Base-by-base conservation (phyloP, 306 rosid species). In the Gastrolobium bilobum region DNA sequence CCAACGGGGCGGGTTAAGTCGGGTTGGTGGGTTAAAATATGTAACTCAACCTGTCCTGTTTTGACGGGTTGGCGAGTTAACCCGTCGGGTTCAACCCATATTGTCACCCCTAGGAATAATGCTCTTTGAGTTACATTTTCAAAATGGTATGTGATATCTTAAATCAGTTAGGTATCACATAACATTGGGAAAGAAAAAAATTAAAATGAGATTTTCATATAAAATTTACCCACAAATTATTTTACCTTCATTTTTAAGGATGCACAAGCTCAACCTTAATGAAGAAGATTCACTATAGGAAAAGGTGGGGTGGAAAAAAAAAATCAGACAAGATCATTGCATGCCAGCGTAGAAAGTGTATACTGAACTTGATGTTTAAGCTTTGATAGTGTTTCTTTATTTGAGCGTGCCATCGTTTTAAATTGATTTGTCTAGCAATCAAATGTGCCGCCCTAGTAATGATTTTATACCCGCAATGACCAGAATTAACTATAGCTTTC, bases 261-360 rank as follows among this genome's bases (percentile, higher is more conserved):
- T 56, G 11, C 69, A 57, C 4, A 46, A 57, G 30, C 37, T n/a
- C 5, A 62, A 15, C 3, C 39, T 57, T 84, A 38, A 50, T 11
- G 69, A 6, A 81, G 62, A 65, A 76, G 83, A 42, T 64, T 76
- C 14, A 69, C 7, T 6, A 44, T 53, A 4, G 34, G 47, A 59
- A 67, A 38, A 33, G 71, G 62, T 30, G 4, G 7, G 71, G 62
- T 30, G 4, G 7, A 14, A 1, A 20, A 9, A 10, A 67, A 52
- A 37, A 29, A 46, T 4, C 3, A 54, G 80, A 84, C 83, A 81
- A 48, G 11, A 81, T 84, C 68, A 76, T 77, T 76, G 77, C 83
- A 71, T 57, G 77, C 71, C 85, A 76, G 83, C 83, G 10, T 64
- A 39, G 51, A 80, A 71, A 80, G 80, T 56, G 54, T 35, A 60